A percentile compares a stretch with the other conserved stretches of the same genome.
Conservation (phyloP, 2,329 filamentous ascomycete species). For the Xylariaceae sp. region DNA sequence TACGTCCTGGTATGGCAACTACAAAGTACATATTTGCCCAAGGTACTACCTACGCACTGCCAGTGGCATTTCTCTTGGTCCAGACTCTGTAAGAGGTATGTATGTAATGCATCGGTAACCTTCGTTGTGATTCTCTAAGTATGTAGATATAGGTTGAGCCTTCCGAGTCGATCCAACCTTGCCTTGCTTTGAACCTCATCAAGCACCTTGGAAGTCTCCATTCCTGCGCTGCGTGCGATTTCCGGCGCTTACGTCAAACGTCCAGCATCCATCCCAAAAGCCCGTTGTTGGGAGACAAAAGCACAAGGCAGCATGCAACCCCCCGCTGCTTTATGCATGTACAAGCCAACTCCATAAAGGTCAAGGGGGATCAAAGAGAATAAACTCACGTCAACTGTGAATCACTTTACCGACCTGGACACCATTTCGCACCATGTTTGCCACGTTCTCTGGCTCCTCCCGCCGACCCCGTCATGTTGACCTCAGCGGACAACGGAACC, state of each 20-base stretch:
- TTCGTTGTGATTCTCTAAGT: too few relatives aligned
- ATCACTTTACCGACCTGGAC: background rate
- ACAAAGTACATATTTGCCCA: too few relatives aligned
- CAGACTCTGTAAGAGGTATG: too few relatives aligned
- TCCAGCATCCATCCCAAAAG: background rate
- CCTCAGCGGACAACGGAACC: slow-evolving; percentile 70
- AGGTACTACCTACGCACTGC: too few relatives aligned
- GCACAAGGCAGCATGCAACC: background rate
- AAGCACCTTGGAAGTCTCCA: background rate
- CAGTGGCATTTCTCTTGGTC: too few relatives aligned
- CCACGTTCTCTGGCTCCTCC: slow-evolving; percentile 83
- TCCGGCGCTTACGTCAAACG: background rate
- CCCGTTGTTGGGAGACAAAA: too few relatives aligned
- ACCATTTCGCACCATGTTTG: slow-evolving; percentile 61
- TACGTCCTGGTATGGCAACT: too few relatives aligned
- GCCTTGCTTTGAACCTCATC: background rate
- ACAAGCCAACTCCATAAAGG: background rate
- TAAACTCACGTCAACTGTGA: background rate
- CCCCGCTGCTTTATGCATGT: background rate
- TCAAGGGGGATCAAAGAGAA: background rate
- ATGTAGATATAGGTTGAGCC: too few relatives aligned
- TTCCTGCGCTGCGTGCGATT: background rate
- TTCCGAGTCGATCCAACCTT: too few relatives aligned
- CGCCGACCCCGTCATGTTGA: slow-evolving; percentile 88
- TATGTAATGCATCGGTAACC: too few relatives aligned